Evolutionary conservation across 805 yeast species (phyloP).

Genomic region (Saccharomycopsis sp.): DNA sequence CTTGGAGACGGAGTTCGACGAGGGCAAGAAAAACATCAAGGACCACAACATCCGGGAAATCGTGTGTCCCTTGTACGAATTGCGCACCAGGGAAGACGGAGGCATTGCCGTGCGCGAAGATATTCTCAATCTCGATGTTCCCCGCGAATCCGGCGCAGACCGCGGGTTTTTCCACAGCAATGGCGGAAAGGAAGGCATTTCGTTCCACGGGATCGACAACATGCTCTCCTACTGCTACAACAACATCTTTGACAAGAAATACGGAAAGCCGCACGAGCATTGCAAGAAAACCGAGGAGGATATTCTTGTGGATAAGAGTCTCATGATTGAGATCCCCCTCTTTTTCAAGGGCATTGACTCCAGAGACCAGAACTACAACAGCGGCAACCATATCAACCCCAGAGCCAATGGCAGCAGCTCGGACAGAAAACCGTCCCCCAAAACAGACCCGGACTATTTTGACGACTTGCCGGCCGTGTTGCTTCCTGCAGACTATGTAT

Average conservation of each 20-base stretch:
- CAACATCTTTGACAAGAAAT: neutral
- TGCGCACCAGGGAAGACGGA: conserved; percentile 46
- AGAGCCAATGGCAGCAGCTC: neutral
- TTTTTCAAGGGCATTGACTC: conserved; percentile 19
- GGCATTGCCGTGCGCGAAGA: conserved; percentile 51
- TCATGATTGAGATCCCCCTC: conserved; percentile 12
- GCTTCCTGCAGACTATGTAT: conserved; percentile 15
- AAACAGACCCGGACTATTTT: neutral
- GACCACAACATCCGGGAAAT: conserved; percentile 36
- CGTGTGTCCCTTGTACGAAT: conserved; percentile 52
- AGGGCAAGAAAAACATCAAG: conserved; percentile 28
- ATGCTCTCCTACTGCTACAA: conserved; percentile 13
- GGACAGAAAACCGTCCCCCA: neutral
- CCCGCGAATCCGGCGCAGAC: neutral
- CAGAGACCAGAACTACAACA: conserved; percentile 2
- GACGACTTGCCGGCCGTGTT: neutral
- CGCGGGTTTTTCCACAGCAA: neutral
- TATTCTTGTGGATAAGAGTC: conserved; percentile 6
- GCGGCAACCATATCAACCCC: conserved; percentile 1
- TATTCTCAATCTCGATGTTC: conserved; percentile 29
- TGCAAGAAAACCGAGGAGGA: conserved; percentile 6
- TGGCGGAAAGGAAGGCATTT: neutral
- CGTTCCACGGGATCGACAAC: neutral
- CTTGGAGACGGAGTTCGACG: conserved; percentile 46
- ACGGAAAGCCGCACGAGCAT: neutral